Percentiles rank a stretch among this genome's conserved stretches.
phyloP scores from a whole-genome alignment of 2,329 filamentous ascomycete species.

The Paecilomyces dactylethromorphus region DNA sequence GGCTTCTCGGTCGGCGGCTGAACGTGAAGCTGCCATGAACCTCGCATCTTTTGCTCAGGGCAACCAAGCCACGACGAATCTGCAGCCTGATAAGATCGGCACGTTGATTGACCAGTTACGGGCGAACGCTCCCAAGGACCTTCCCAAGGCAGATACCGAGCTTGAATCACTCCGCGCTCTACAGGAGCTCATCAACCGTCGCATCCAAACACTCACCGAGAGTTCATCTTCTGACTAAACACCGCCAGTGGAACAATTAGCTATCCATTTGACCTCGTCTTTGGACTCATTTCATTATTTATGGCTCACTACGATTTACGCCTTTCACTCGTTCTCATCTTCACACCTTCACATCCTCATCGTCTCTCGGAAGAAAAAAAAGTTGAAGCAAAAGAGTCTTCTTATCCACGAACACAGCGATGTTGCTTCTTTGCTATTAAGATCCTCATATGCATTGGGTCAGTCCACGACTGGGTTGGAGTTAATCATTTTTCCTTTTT shows the following conservation, averaged over 20 bases:
- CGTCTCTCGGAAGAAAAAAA: neutral
- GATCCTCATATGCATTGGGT: neutral
- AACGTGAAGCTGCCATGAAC: constrained; percentile 25
- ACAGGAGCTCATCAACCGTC: constrained; percentile 23
- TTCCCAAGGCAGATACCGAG: constrained; percentile 21
- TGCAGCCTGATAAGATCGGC: constrained; percentile 14
- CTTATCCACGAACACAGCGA: neutral
- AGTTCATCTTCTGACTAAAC: neutral
- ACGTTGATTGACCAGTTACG: constrained; percentile 26
- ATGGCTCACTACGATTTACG: neutral
- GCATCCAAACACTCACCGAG: constrained; percentile 17
- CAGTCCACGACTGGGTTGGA: neutral
- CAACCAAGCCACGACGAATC: constrained; percentile 5
- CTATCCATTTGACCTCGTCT: neutral
- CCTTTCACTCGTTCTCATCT: neutral
- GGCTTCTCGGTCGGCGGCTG: constrained; percentile 19
- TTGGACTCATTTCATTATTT: neutral
- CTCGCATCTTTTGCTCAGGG: constrained; percentile 22
- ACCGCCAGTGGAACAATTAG: neutral
- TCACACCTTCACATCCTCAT: neutral
- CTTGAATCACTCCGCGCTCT: constrained; percentile 22
- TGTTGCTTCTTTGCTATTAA: neutral
- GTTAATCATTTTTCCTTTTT: neutral
- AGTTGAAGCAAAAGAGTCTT: neutral
- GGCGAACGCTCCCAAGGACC: constrained; percentile 16